Percentiles rank a stretch among this genome's conserved stretches.
Evolutionary conservation across 306 rosid species (phyloP).

Genomic region (Sicyos baderoa): DNA sequence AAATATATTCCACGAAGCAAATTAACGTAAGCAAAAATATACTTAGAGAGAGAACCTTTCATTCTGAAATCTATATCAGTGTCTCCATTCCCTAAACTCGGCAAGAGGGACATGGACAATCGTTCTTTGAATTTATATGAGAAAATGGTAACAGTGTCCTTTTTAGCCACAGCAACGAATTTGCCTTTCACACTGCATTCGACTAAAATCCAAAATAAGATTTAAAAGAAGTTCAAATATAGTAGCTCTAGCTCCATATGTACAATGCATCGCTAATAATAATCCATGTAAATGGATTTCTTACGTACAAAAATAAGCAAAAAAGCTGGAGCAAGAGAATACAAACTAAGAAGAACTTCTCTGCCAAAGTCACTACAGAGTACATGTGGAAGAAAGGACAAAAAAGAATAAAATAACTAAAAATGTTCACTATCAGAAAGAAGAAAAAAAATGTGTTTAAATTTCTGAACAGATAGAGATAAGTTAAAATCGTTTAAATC

Average conservation of each 20-base stretch:
- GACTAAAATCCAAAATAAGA: constrained; percentile 34
- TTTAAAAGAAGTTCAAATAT: neutral
- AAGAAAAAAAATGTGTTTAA: neutral
- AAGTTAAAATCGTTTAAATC: neutral
- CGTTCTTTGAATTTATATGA: constrained; percentile 54
- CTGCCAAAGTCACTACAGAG: neutral
- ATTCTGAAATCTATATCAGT: constrained; percentile 28
- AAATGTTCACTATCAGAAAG: neutral
- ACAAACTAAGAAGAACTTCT: neutral
- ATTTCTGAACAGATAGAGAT: neutral
- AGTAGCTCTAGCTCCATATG: neutral
- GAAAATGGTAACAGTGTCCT: constrained; percentile 50
- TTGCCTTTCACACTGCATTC: constrained; percentile 66
- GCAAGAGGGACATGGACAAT: constrained; percentile 40
- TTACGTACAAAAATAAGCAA: neutral
- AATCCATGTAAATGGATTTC: neutral
- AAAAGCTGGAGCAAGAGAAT: constrained; percentile 5
- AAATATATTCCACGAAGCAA: neutral
- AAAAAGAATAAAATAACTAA: neutral
- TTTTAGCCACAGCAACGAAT: constrained; percentile 65
- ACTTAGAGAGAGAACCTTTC: constrained; percentile 40
- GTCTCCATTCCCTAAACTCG: constrained; percentile 39
- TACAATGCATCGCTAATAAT: neutral
- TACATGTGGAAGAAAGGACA: neutral
- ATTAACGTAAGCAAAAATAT: neutral